Evolutionary conservation across 2,329 filamentous ascomycete species (phyloP), one percentile per base, ranked within the genome.

Genomic region (Fusarium sp.): DNA sequence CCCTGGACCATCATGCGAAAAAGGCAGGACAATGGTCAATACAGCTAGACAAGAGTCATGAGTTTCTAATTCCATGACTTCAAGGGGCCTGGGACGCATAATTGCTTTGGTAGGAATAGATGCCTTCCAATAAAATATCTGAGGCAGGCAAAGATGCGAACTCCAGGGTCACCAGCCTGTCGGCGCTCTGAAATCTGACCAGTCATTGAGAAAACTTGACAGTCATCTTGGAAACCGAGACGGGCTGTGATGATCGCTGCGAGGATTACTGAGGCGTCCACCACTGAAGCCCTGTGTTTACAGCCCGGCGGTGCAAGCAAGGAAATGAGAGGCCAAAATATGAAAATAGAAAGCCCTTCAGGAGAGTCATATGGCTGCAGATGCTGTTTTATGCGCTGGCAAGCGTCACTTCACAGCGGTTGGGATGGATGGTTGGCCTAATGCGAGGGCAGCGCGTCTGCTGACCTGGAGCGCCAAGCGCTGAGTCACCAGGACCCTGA

Each of bases 311-410:
- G 57, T 42, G 52, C 61, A 64, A 65, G 65, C 56, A 75, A 66
- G 69, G 64, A 60, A 72, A 73, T 50, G 53, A 71, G 71, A 67
- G 52, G 64, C 37, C 54, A 56, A 75, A 62, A 68, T 54, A 67
- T 72, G 67, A 68, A 72, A 69, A 65, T 43, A 65, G 30, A 69
- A 47, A 23, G 44, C 44, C 46, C 25, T 64, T 11, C 13, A 59
- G 43, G 33, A 69, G 42, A 73, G 75, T 77, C 75, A 77, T 76
- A 72, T 67, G 75, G 72, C 49, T 72, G 72, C 56, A 66, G 44
- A 69, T 64, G 69, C 38, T 66, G 74, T 76, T 76, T 77, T 74
- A 76, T 77, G 75, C 75, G 75, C 64, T 77, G 75, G 72, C 75
- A 77, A 70, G 72, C 65, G 64, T 67, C 52, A 69, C 52, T 52